Conservation (phyloP, 2,329 filamentous ascomycete genomes). For the Colletotrichum cordylinicola region DNA sequence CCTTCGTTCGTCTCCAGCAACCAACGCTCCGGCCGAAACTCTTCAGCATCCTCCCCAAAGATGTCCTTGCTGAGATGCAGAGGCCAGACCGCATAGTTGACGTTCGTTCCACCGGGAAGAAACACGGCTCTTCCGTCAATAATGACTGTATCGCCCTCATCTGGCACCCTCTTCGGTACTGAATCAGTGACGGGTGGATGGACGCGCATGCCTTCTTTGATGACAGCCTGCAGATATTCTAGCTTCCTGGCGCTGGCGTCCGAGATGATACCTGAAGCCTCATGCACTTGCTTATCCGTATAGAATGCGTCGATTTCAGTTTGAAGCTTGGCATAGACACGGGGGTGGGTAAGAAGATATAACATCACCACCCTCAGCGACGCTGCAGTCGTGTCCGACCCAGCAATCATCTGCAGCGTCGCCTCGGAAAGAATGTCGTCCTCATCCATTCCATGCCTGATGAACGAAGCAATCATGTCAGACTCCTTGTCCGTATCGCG, state of each 20-base stretch:
- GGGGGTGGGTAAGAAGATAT: conserved; percentile 54
- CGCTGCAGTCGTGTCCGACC: conserved; percentile 39
- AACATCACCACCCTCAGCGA: conserved; percentile 52
- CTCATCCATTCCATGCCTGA: conserved; percentile 41
- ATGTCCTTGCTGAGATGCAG: conserved; percentile 60
- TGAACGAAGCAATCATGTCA: conserved; percentile 38
- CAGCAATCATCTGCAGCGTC: conserved; percentile 33
- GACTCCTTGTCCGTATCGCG: conserved; percentile 10
- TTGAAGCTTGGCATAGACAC: conserved; percentile 50
- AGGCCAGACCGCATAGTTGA: conserved; percentile 13
- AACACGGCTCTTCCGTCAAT: conserved; percentile 34
- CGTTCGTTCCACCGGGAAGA: conserved; percentile 29
- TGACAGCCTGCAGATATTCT: conserved; percentile 61
- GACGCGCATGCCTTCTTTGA: conserved; percentile 62
- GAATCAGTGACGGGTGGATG: conserved; percentile 50
- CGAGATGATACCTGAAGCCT: conserved; percentile 26
- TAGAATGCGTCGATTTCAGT: conserved; percentile 48
- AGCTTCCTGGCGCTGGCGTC: conserved; percentile 54
- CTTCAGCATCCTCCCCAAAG: conserved; percentile 62
- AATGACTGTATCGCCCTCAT: conserved; percentile 29
- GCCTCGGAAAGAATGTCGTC: conserved; percentile 35
- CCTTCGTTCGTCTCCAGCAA: conserved; percentile 47
- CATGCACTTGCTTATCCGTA: conserved; percentile 18
- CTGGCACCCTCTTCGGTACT: conserved; percentile 40
- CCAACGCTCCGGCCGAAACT: conserved; percentile 64